A percentile compares a stretch with the other conserved stretches of the same genome.
phyloP scores from a whole-genome alignment of 1,284 basidiomycete genomes.

The Moesziomyces globuligerus region DNA sequence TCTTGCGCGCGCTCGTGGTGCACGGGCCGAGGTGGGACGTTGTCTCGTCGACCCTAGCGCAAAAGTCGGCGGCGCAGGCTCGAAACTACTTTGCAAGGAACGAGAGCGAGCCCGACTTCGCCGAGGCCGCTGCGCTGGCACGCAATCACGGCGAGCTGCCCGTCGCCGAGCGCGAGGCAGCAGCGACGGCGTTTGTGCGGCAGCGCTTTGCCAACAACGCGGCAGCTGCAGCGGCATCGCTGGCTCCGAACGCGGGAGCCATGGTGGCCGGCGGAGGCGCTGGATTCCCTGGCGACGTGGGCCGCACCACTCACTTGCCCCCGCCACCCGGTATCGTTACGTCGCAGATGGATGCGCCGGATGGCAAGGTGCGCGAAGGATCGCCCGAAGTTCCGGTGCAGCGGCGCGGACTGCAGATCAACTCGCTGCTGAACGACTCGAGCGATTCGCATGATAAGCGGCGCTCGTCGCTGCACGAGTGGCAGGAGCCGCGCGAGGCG shows the following conservation, averaged over 20 bases:
- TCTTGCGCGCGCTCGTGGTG: constrained; percentile 75
- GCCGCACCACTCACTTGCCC: constrained; percentile 24
- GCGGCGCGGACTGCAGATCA: constrained; percentile 56
- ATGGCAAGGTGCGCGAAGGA: constrained; percentile 25
- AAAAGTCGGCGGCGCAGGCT: constrained; percentile 83
- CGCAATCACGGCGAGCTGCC: constrained; percentile 48
- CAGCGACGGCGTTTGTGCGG: constrained; percentile 42
- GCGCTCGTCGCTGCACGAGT: constrained; percentile 49
- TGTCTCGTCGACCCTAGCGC: constrained; percentile 78
- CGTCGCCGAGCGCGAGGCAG: constrained; percentile 39
- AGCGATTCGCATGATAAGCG: constrained; percentile 20
- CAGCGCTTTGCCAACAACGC: constrained; percentile 30
- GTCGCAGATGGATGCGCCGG: constrained; percentile 9
- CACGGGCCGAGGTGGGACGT: constrained; percentile 80
- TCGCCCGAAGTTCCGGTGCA: constrained; percentile 26
- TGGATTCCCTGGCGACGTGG: background rate
- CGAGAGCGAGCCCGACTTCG: constrained; percentile 58
- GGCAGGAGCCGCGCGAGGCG: constrained; percentile 35
- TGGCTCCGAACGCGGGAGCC: background rate
- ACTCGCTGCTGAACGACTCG: constrained; percentile 51
- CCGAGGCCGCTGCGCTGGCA: constrained; percentile 56
- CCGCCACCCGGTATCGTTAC: constrained; percentile 28
- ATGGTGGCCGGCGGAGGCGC: constrained; percentile 1
- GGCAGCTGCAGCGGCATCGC: constrained; percentile 1
- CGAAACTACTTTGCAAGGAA: constrained; percentile 73